Evolutionary conservation across 129 eudicot genomes (phyloP).

Genomic region (Pittosporum tobira): DNA sequence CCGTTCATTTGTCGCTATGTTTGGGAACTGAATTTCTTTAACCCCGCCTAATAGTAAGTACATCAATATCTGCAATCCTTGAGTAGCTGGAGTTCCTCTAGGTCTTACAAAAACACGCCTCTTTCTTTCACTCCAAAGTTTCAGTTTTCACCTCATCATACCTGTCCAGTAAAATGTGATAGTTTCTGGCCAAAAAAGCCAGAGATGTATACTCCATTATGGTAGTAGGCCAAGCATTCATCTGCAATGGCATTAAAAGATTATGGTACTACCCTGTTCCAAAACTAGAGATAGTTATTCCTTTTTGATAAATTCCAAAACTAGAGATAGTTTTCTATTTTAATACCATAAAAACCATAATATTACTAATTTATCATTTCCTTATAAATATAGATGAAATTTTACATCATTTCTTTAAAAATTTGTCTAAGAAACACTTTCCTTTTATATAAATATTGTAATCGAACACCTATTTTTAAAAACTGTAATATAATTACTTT

Average conservation of each 20-base stretch:
- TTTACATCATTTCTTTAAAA: no score
- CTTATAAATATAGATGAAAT: no score
- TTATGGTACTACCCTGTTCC: no score
- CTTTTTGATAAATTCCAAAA: no score
- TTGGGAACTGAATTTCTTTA: slow-evolving; percentile 16
- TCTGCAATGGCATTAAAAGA: background rate
- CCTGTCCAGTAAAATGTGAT: slow-evolving; percentile 4
- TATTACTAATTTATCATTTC: no score
- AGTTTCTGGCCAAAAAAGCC: slow-evolving; percentile 21
- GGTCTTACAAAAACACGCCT: slow-evolving; percentile 11
- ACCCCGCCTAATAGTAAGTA: slow-evolving; percentile 20
- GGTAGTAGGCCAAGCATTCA: slow-evolving; percentile 16
- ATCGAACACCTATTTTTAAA: no score
- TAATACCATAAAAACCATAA: no score
- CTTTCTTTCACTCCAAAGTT: slow-evolving; percentile 9
- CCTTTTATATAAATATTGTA: no score
- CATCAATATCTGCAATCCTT: slow-evolving; percentile 15
- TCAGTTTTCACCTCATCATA: slow-evolving; percentile 14
- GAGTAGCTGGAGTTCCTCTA: slow-evolving; percentile 15
- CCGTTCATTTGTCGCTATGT: slow-evolving; percentile 7
- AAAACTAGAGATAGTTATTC: no score
- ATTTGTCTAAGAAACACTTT: no score
- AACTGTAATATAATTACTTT: no score
- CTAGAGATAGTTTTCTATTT: no score
- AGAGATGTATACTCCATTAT: slow-evolving; percentile 19